These are phyloP conservation scores for Fusarium devonianum DNA, from an alignment of 2,329 filamentous ascomycete genomes.

Conservation along the genomic window DNA sequence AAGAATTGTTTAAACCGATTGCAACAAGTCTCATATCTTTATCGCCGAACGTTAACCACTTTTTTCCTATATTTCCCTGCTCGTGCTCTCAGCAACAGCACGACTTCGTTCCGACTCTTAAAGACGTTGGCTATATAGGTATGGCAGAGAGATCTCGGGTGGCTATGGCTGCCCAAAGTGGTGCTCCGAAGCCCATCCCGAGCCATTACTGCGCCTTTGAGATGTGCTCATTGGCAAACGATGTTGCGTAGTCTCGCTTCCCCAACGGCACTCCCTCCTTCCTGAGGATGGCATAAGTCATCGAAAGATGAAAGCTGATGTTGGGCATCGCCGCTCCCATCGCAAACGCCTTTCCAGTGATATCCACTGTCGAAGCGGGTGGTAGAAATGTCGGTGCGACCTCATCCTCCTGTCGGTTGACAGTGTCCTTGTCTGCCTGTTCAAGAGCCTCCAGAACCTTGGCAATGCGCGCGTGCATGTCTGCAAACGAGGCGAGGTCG, in stretches of 20 bases:
- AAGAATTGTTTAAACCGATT: too few species aligned
- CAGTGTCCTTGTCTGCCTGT: slow-evolving; percentile 44
- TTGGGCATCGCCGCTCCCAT: slow-evolving; percentile 60
- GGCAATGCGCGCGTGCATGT: slow-evolving; percentile 44
- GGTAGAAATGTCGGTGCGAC: slow-evolving; percentile 34
- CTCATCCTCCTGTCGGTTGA: slow-evolving; percentile 41
- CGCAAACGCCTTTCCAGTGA: slow-evolving; percentile 51
- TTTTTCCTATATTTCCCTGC: too few species aligned
- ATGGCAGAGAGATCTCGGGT: too few species aligned
- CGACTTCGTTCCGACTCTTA: too few species aligned
- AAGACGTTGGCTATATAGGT: too few species aligned
- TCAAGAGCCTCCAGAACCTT: slow-evolving; percentile 35
- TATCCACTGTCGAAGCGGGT: slow-evolving; percentile 25
- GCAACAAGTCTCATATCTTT: too few species aligned
- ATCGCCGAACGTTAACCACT: too few species aligned
- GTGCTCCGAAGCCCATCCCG: too few species aligned
- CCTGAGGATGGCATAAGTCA: slow-evolving; percentile 65
- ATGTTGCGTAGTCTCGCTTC: slow-evolving; percentile 59
- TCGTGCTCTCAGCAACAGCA: too few species aligned
- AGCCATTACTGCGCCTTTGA: slow-evolving; percentile 15
- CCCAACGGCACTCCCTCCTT: slow-evolving; percentile 66
- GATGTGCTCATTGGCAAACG: slow-evolving; percentile 36
- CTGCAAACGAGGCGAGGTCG: slow-evolving; percentile 42
- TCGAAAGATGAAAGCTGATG: slow-evolving; percentile 66
- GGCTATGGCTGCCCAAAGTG: too few species aligned